A percentile compares a stretch with the other conserved stretches of the same genome.
Conservation (phyloP, 495 filamentous ascomycete species). For the Xylaria intraflava region DNA sequence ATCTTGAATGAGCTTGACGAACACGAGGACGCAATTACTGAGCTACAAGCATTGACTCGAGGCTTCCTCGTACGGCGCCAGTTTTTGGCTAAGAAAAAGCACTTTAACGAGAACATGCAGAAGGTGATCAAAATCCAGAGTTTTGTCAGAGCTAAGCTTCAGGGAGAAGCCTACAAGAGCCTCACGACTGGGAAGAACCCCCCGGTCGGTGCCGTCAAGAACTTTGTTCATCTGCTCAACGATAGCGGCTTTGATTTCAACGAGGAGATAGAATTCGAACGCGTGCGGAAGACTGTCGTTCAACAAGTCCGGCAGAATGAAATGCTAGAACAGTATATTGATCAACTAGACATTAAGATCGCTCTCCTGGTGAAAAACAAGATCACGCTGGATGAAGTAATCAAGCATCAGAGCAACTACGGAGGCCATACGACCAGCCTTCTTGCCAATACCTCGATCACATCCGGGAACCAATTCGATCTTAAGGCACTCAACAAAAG, state of each 20-base stretch:
- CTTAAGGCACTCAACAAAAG: conserved; percentile 96
- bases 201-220: conserved; percentile 91
- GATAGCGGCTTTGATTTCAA: conserved; percentile 99
- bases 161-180: conserved; percentile 96
- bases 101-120: conserved; percentile 94
- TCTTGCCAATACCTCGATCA: conserved; percentile 77
- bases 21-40: conserved; percentile 65
- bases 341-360: conserved; percentile 98
- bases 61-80: conserved; percentile 64
- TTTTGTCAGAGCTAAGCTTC: conserved; percentile 85
- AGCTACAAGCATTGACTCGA: conserved; percentile 68
- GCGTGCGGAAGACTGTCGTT: conserved; percentile 85
- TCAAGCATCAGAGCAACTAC: conserved; percentile 94
- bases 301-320: conserved; percentile 97
- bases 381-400: conserved; percentile 96
- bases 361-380: conserved; percentile 98
- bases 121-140: conserved; percentile 98
- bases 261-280: conserved; percentile 94
- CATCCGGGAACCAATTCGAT: conserved; percentile 88
- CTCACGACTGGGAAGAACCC: conserved; percentile 95
- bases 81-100: conserved; percentile 78
- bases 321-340: conserved; percentile 93
- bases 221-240: conserved; percentile 95
- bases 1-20: conserved; percentile 70
- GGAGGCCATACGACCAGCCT: conserved; percentile 85